phyloP scores from a whole-genome alignment of 2,329 filamentous ascomycete species.

The Aureobasidium sp. region DNA sequence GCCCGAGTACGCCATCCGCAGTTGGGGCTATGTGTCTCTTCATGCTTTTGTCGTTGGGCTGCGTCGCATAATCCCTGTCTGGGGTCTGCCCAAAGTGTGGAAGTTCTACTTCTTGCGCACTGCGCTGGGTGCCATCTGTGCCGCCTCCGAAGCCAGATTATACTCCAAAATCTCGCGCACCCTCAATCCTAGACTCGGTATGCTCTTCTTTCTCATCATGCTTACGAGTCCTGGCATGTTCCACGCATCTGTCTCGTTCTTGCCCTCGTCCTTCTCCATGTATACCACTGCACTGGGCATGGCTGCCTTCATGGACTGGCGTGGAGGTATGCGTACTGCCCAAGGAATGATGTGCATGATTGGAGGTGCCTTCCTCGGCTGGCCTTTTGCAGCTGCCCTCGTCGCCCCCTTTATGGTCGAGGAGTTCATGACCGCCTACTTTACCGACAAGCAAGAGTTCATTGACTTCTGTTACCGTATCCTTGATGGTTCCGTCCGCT shows the following conservation, averaged over 20 bases:
- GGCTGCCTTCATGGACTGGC: conserved; percentile 85
- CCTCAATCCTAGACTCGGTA: conserved; percentile 72
- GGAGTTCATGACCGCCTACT: conserved; percentile 52
- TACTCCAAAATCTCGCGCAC: conserved; percentile 69
- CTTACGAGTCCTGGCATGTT: conserved; percentile 85
- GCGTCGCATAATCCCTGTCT: conserved; percentile 45
- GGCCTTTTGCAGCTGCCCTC: conserved; percentile 86
- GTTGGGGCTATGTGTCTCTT: conserved; percentile 80
- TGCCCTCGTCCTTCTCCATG: conserved; percentile 97
- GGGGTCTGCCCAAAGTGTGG: conserved; percentile 33
- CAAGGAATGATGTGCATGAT: conserved; percentile 88
- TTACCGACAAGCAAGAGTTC: conserved; percentile 44
- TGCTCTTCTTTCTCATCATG: conserved; percentile 73
- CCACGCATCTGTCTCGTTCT: conserved; percentile 75
- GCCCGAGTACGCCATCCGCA: conserved; percentile 86
- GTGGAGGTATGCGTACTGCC: conserved; percentile 67
- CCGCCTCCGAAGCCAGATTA: conserved; percentile 72
- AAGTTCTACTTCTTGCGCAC: conserved; percentile 87
- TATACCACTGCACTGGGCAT: conserved; percentile 81
- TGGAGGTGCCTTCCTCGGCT: conserved; percentile 74
- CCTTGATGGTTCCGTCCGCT: conserved; percentile 58
- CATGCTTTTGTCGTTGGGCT: conserved; percentile 67
- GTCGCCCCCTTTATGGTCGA: conserved; percentile 73
- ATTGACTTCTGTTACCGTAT: conserved; percentile 41
- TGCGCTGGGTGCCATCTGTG: conserved; percentile 65